These are phyloP conservation scores for Porcisia hertigi DNA, from an alignment of 208 protist genomes.

Conservation along the genomic window DNA sequence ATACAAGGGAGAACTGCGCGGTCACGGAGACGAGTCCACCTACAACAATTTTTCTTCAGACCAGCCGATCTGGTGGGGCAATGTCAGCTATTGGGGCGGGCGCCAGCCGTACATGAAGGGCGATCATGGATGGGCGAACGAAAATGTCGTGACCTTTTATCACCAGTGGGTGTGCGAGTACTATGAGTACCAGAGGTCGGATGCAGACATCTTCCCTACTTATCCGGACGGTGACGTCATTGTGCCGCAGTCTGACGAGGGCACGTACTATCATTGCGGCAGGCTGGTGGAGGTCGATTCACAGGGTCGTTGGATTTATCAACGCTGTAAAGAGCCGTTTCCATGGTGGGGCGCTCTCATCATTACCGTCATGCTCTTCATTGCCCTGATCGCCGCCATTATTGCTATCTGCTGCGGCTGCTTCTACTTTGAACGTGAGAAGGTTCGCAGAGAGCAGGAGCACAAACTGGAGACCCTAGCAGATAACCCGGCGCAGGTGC, in stretches of 20 bases:
- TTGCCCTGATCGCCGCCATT: conserved; percentile 39
- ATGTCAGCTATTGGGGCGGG: conserved; percentile 48
- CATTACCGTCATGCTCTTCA: conserved; percentile 39
- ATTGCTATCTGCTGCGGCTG: conserved; percentile 50
- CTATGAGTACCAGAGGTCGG: conserved; percentile 55
- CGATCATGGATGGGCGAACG: conserved; percentile 50
- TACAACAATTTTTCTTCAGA: conserved; percentile 38
- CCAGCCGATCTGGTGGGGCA: conserved; percentile 42
- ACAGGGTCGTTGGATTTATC: conserved; percentile 40
- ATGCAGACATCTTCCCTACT: conserved; percentile 51
- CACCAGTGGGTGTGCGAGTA: conserved; percentile 62
- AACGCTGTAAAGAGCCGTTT: conserved; percentile 42
- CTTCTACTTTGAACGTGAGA: conserved; percentile 33
- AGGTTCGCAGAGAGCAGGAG: conserved; percentile 35
- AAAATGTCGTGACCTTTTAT: conserved; percentile 39
- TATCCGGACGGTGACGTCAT: conserved; percentile 56
- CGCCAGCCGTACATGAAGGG: conserved; percentile 44
- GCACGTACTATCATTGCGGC: conserved; percentile 38
- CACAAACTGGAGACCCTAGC: conserved; percentile 29
- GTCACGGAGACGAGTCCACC: conserved; percentile 14
- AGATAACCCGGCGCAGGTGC: conserved; percentile 52
- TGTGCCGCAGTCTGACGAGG: neutral
- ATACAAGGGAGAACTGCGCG: conserved; percentile 25
- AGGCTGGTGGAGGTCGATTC: conserved; percentile 33
- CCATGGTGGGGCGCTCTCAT: conserved; percentile 60